Evolutionary conservation across 202 grass and related monocot genomes (phyloP).

Genomic region (Alloteropsis angusta): DNA sequence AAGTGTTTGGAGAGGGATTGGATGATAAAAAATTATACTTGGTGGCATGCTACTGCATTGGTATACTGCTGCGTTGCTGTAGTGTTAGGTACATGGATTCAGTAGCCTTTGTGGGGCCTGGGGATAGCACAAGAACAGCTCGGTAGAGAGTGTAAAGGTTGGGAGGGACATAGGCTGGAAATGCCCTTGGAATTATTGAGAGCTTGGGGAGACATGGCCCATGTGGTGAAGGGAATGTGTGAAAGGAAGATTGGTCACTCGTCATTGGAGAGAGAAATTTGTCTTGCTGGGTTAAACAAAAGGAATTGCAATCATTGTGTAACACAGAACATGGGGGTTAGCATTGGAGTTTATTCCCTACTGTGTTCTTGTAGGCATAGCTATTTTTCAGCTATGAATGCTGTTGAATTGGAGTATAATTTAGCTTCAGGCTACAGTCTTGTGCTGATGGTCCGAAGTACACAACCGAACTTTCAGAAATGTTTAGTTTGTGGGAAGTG

Average conservation of each 20-base stretch:
- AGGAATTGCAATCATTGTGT: slow-evolving; percentile 27
- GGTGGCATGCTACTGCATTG: slow-evolving; percentile 32
- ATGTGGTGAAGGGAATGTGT: slow-evolving; percentile 61
- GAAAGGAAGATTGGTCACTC: slow-evolving; percentile 22
- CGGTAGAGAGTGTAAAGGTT: slow-evolving; percentile 48
- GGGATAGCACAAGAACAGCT: slow-evolving; percentile 64
- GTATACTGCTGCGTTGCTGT: too few species aligned
- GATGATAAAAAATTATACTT: slow-evolving; percentile 21
- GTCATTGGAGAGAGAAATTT: slow-evolving; percentile 54
- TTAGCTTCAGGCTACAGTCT: background rate
- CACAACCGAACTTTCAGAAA: background rate
- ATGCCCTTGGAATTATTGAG: slow-evolving; percentile 77
- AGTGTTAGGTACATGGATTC: slow-evolving; percentile 49
- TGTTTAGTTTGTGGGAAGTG: background rate
- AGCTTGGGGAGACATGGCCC: slow-evolving; percentile 69
- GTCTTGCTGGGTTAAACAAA: slow-evolving; percentile 42
- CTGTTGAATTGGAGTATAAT: background rate
- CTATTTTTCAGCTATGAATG: background rate
- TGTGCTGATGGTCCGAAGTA: background rate
- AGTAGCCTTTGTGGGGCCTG: slow-evolving; percentile 49
- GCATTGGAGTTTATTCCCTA: slow-evolving; percentile 17
- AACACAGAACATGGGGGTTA: slow-evolving; percentile 26
- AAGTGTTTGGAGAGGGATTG: slow-evolving; percentile 13
- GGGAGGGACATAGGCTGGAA: slow-evolving; percentile 50
- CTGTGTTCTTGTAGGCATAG: background rate